phyloP scores from a whole-genome alignment of 306 rosid genomes.

The Trifolium dubium region DNA sequence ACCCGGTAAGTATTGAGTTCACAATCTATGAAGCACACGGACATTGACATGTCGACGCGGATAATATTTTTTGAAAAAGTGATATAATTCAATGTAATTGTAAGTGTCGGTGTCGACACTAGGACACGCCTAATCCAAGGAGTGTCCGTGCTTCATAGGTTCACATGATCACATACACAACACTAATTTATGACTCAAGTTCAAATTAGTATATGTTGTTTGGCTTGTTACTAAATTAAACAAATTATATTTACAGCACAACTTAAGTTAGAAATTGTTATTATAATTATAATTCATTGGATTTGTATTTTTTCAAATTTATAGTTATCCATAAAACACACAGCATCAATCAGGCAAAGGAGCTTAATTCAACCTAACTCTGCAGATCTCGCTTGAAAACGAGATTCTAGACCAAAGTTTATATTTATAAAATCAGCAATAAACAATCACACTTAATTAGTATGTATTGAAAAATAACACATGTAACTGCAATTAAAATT shows the following conservation, averaged over 20 bases:
- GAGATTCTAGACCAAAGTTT: neutral
- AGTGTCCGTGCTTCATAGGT: too few relatives aligned
- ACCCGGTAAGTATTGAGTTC: neutral
- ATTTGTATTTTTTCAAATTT: too few relatives aligned
- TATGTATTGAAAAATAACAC: neutral
- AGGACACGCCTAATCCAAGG: too few relatives aligned
- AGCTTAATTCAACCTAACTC: neutral
- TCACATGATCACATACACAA: neutral
- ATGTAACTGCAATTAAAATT: conserved; percentile 7
- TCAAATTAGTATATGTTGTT: neutral
- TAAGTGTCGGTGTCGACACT: too few relatives aligned
- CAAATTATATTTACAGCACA: neutral
- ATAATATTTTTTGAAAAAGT: too few relatives aligned
- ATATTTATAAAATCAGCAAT: neutral
- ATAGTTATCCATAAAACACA: neutral
- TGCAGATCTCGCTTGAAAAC: neutral
- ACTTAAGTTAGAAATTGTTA: neutral
- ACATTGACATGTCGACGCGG: too few relatives aligned
- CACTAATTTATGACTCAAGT: neutral
- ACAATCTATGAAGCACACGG: too few relatives aligned
- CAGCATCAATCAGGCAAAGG: neutral
- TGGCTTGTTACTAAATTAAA: neutral
- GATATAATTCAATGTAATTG: too few relatives aligned
- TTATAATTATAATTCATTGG: neutral
- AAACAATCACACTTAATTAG: neutral